These are phyloP conservation scores for Paramyrothecium sp. DNA, from an alignment of 2,329 filamentous ascomycete species.

Conservation along the genomic window DNA sequence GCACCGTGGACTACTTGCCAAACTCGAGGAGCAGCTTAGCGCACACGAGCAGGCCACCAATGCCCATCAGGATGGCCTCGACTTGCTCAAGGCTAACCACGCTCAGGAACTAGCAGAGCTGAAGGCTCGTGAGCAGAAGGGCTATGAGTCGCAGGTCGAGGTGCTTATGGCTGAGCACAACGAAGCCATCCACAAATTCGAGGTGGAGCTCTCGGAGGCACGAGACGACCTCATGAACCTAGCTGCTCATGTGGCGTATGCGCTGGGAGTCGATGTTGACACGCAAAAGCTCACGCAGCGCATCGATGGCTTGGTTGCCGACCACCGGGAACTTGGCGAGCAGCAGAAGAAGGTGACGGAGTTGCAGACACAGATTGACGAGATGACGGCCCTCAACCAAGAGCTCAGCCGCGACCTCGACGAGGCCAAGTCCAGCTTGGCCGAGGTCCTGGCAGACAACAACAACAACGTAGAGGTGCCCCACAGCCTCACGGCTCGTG, in stretches of 20 bases:
- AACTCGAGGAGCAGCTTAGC: slow-evolving; percentile 58
- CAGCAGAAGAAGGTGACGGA: slow-evolving; percentile 59
- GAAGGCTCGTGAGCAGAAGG: slow-evolving; percentile 46
- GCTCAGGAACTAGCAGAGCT: slow-evolving; percentile 48
- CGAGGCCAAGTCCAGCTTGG: slow-evolving; percentile 52
- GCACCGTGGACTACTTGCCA: slow-evolving; percentile 46
- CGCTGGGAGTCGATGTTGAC: slow-evolving; percentile 61
- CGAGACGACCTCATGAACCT: slow-evolving; percentile 65
- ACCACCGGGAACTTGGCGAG: slow-evolving; percentile 57
- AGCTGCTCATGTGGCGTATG: slow-evolving; percentile 60
- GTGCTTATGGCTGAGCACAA: slow-evolving; percentile 60
- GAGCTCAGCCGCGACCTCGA: slow-evolving; percentile 62
- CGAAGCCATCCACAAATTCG: slow-evolving; percentile 53
- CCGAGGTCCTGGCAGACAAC: slow-evolving; percentile 51
- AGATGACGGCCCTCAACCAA: slow-evolving; percentile 58
- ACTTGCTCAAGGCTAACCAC: slow-evolving; percentile 48
- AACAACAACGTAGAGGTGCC: slow-evolving; percentile 37
- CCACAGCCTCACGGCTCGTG: slow-evolving; percentile 51
- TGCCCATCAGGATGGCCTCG: slow-evolving; percentile 50
- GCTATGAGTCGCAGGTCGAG: slow-evolving; percentile 57
- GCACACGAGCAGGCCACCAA: slow-evolving; percentile 59
- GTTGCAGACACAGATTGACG: slow-evolving; percentile 53
- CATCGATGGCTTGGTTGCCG: slow-evolving; percentile 54
- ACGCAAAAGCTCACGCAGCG: slow-evolving; percentile 66
- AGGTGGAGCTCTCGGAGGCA: slow-evolving; percentile 63